A percentile compares a stretch with the other conserved stretches of the same genome.
Conservation (phyloP, 2,329 filamentous ascomycete species). For the Lachnellula arida region DNA sequence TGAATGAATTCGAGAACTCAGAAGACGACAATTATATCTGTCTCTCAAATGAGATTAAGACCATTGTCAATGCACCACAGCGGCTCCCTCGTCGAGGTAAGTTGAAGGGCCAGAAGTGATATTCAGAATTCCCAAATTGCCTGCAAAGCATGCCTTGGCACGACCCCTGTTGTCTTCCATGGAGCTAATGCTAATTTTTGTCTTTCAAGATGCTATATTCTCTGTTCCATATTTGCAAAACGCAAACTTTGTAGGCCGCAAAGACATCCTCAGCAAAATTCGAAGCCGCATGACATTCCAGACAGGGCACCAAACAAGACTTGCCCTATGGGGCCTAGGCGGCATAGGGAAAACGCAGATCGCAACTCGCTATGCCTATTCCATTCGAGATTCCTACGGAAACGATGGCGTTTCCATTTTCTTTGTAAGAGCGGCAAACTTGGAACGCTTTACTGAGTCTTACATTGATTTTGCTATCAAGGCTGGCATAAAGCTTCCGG, state of each 20-base stretch:
- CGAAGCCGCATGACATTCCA: neutral
- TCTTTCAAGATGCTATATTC: neutral
- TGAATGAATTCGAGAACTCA: neutral
- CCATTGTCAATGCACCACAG: neutral
- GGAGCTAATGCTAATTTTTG: neutral
- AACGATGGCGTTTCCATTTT: neutral
- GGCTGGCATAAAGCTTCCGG: neutral
- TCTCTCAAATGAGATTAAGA: neutral
- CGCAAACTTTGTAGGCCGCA: neutral
- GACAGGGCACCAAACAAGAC: neutral
- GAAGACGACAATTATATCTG: neutral
- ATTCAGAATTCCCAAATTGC: too few relatives aligned
- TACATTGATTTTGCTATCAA: neutral
- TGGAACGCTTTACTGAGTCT: neutral
- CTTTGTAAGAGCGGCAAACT: neutral
- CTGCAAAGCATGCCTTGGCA: too few relatives aligned
- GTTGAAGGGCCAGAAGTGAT: neutral
- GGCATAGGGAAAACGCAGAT: conserved; percentile 1
- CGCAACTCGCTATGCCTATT: neutral
- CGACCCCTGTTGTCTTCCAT: too few relatives aligned
- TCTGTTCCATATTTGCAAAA: neutral
- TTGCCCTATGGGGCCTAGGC: neutral
- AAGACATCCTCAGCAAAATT: neutral
- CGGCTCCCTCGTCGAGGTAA: neutral
- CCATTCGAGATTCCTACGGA: neutral